Percentiles rank a stretch among this genome's conserved stretches.
phyloP scores from a whole-genome alignment of 441 rosid genomes.

The Sinapis alba region DNA sequence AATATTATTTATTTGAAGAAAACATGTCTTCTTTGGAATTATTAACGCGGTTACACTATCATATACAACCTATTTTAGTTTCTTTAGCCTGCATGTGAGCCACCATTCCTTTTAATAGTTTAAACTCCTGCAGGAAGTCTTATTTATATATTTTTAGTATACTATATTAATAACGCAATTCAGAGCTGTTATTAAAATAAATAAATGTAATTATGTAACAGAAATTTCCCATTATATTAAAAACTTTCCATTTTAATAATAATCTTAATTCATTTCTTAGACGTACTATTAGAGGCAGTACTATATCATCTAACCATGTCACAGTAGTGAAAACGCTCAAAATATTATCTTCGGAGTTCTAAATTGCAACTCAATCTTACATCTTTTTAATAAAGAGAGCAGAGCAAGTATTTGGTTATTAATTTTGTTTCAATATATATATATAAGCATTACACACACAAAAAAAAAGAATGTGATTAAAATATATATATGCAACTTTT shows the following conservation, averaged over 20 bases:
- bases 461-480: not conserved
- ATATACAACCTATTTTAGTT: constrained; percentile 23
- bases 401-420: not conserved
- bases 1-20: not conserved
- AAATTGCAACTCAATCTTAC: not conserved
- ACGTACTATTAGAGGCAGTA: not conserved
- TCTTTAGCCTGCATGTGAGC: constrained; percentile 35
- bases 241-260: not conserved
- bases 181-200: not conserved
- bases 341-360: not conserved
- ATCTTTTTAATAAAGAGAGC: not conserved
- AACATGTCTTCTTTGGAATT: not conserved
- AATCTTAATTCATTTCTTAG: too few species aligned
- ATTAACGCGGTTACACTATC: constrained; percentile 2
- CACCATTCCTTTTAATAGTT: constrained; percentile 31
- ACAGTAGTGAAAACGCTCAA: not conserved
- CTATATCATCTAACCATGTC: not conserved
- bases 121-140: not conserved
- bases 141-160: not conserved
- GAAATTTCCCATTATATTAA: too few species aligned
- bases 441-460: not conserved
- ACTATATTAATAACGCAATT: not conserved
- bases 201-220: not conserved
- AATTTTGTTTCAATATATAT: not conserved
- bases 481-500: not conserved